These are phyloP conservation scores for Neurospora terricola DNA, from an alignment of 495 filamentous ascomycete species.

Conservation along the genomic window DNA sequence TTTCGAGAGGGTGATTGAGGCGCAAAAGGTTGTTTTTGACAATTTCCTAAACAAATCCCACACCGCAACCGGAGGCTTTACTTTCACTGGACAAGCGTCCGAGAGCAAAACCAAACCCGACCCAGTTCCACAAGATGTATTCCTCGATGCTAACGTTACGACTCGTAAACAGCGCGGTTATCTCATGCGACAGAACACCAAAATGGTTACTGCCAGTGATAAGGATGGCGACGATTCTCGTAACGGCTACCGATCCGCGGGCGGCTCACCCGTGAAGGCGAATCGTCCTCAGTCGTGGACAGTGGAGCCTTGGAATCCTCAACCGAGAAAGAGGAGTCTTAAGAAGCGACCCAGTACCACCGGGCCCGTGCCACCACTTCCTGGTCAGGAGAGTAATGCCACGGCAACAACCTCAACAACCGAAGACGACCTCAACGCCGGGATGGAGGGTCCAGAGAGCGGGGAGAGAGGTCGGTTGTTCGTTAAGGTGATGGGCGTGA, in stretches of 20 bases:
- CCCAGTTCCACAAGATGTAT: not conserved
- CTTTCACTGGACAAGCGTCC: not conserved
- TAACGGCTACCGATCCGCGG: slow-evolving; percentile 51
- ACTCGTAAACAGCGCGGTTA: slow-evolving; percentile 78
- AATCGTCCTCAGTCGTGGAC: slow-evolving; percentile 79
- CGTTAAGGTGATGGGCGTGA: slow-evolving; percentile 94
- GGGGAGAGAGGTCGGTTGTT: slow-evolving; percentile 89
- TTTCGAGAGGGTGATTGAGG: slow-evolving; percentile 91
- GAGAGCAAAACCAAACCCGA: not conserved
- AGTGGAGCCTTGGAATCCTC: slow-evolving; percentile 91
- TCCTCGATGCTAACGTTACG: slow-evolving; percentile 46
- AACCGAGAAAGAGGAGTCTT: slow-evolving; percentile 54
- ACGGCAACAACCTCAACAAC: slow-evolving; percentile 49
- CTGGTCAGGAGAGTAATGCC: slow-evolving; percentile 77
- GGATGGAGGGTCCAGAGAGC: slow-evolving; percentile 57
- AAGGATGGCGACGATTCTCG: slow-evolving; percentile 39
- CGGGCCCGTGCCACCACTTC: slow-evolving; percentile 66
- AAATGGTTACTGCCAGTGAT: slow-evolving; percentile 84
- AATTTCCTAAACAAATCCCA: slow-evolving; percentile 21
- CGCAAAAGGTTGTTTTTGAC: slow-evolving; percentile 83
- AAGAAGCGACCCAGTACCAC: slow-evolving; percentile 44
- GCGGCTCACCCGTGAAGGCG: slow-evolving; percentile 62
- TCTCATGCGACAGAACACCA: slow-evolving; percentile 97
- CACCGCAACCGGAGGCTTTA: not conserved
- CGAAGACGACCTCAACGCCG: slow-evolving; percentile 43